phyloP scores from a whole-genome alignment of 1,139 yeast species.

The Zygoascus hellenicus region DNA sequence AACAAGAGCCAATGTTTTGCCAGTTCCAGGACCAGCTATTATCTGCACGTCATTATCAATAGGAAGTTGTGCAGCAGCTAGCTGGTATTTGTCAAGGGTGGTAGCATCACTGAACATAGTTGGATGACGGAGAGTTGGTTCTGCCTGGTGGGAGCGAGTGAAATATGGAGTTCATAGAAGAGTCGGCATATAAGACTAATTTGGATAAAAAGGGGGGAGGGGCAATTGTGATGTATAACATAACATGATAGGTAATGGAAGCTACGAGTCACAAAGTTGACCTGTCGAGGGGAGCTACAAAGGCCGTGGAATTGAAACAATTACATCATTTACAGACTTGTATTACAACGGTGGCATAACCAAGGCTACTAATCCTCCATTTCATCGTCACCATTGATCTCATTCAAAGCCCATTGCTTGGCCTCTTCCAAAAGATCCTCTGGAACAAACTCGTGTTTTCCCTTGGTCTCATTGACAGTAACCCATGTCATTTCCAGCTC shows the following conservation, averaged over 20 bases:
- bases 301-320: not conserved
- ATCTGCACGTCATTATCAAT: constrained; percentile 56
- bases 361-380: constrained; percentile 36
- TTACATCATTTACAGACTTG: not conserved
- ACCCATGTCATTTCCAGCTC: constrained; percentile 94
- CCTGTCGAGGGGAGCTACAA: not conserved
- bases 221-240: not conserved
- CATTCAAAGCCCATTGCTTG: constrained; percentile 71
- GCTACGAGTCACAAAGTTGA: not conserved
- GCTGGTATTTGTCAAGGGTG: constrained; percentile 52
- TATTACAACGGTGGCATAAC: not conserved
- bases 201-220: not conserved
- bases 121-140: too few species aligned
- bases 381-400: constrained; percentile 59
- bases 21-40: constrained; percentile 88
- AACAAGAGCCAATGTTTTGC: constrained; percentile 72
- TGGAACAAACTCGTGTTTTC: constrained; percentile 78
- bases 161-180: too few species aligned
- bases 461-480: constrained; percentile 65
- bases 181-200: too few species aligned
- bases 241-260: not conserved
- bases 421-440: constrained; percentile 76
- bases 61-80: constrained; percentile 55
- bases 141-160: too few species aligned
- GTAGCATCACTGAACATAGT: too few species aligned